These are phyloP conservation scores for Arthrobotrys conoides DNA, from an alignment of 2,329 filamentous ascomycete genomes.

Conservation along the genomic window DNA sequence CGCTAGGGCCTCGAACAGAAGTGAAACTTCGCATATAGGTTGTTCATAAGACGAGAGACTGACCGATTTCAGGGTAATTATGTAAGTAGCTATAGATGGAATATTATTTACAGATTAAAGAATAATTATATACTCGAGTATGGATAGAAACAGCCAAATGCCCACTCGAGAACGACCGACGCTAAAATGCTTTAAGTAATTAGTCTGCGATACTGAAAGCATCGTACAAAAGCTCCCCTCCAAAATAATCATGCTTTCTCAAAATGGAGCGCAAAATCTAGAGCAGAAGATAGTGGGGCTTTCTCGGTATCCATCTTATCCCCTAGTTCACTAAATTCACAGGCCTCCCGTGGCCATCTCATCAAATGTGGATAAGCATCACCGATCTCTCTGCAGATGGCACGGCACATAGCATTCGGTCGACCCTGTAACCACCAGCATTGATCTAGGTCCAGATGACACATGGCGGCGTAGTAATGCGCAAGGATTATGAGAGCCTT, in stretches of 20 bases:
- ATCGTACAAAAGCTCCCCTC: background rate
- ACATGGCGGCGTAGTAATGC: constrained; percentile 60
- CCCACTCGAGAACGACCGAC: background rate
- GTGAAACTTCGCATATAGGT: background rate
- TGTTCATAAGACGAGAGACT: background rate
- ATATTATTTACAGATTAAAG: constrained; percentile 15
- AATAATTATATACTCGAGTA: constrained; percentile 4
- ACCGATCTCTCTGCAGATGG: constrained; percentile 53
- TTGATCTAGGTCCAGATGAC: constrained; percentile 44
- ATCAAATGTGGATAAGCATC: constrained; percentile 40
- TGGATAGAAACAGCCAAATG: constrained; percentile 5
- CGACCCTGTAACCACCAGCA: constrained; percentile 59
- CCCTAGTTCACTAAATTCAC: constrained; percentile 5
- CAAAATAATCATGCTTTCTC: constrained; percentile 26
- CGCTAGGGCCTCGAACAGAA: background rate
- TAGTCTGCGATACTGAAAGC: background rate
- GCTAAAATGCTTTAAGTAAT: constrained; percentile 31
- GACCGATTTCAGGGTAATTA: background rate
- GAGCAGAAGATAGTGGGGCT: constrained; percentile 15
- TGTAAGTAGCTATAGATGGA: too few relatives aligned
- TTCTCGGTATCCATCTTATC: constrained; percentile 18
- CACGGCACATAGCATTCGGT: constrained; percentile 50
- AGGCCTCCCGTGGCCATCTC: constrained; percentile 55
- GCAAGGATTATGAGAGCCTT: constrained; percentile 57
- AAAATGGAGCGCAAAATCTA: constrained; percentile 46